Evolutionary conservation across 176 grass and related monocot genomes (phyloP).

Genomic region (Lolium multiflorum): DNA sequence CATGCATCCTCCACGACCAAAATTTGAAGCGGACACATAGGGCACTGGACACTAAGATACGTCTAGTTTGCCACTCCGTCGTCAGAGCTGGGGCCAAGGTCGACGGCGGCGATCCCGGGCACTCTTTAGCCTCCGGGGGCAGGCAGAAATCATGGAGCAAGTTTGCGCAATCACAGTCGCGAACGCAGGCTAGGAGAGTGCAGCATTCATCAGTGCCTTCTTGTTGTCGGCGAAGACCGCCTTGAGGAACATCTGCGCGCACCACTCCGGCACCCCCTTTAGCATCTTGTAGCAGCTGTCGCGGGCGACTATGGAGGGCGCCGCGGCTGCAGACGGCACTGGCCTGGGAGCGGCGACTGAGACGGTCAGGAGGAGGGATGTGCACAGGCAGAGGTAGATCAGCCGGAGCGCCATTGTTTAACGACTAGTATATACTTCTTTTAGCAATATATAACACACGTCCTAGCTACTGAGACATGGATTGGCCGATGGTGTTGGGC

Average conservation of each 20-base stretch:
- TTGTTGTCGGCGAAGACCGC: not conserved
- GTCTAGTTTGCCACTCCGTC: not conserved
- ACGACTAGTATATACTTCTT: too few relatives aligned
- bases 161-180: not conserved
- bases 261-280: not conserved
- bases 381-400: slow-evolving; percentile 4
- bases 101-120: not conserved
- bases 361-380: not conserved
- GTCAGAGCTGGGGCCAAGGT: not conserved
- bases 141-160: not conserved
- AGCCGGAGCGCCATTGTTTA: not conserved
- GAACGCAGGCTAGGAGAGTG: not conserved
- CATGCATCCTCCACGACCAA: not conserved
- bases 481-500: not conserved
- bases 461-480: not conserved
- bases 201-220: not conserved
- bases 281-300: not conserved
- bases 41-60: not conserved
- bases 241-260: not conserved
- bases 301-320: not conserved
- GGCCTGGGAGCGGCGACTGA: not conserved
- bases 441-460: too few relatives aligned
- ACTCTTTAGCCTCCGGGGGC: not conserved
- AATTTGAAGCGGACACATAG: not conserved
- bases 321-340: not conserved